Evolutionary conservation across 2,329 filamentous ascomycete genomes (phyloP).

Genomic region (Hypoxylon sp.): DNA sequence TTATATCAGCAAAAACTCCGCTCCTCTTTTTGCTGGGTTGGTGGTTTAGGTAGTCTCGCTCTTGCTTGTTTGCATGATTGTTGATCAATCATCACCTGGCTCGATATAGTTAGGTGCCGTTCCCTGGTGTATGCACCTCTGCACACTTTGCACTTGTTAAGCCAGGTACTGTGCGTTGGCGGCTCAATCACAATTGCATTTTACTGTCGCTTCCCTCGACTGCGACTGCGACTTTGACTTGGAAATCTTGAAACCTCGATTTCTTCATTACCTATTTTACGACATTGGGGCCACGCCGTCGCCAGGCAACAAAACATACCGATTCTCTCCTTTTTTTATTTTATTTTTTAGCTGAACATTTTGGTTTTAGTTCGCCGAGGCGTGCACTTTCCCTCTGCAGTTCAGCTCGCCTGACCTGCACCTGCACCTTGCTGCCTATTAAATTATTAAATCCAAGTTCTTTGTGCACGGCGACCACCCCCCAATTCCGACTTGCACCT

Average conservation of each 20-base stretch:
- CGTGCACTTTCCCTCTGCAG: conserved; percentile 8
- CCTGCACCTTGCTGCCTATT: background rate
- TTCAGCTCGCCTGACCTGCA: conserved; percentile 15
- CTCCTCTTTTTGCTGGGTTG: conserved; percentile 9
- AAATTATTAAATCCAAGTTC: conserved; percentile 15
- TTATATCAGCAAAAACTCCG: conserved; percentile 24
- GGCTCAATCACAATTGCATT: conserved; percentile 10
- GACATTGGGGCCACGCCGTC: background rate
- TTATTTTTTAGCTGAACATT: background rate
- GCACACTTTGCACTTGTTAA: background rate
- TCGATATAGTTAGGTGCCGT: conserved; percentile 24
- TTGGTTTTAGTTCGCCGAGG: conserved; percentile 6
- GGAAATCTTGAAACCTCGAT: conserved; percentile 5
- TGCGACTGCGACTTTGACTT: conserved; percentile 4
- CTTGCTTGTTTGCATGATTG: conserved; percentile 40
- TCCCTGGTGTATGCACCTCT: conserved; percentile 7
- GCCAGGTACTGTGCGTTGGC: conserved; percentile 7
- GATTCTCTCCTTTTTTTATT: background rate
- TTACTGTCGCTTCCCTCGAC: conserved; percentile 16
- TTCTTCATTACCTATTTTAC: conserved; percentile 4
- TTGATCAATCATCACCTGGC: conserved; percentile 45
- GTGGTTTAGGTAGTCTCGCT: background rate
- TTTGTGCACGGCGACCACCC: conserved; percentile 27
- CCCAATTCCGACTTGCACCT: conserved; percentile 7
- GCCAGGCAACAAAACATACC: conserved; percentile 13